phyloP scores from a whole-genome alignment of 192 early-diverging fungal species.

The Coemansia sp. region DNA sequence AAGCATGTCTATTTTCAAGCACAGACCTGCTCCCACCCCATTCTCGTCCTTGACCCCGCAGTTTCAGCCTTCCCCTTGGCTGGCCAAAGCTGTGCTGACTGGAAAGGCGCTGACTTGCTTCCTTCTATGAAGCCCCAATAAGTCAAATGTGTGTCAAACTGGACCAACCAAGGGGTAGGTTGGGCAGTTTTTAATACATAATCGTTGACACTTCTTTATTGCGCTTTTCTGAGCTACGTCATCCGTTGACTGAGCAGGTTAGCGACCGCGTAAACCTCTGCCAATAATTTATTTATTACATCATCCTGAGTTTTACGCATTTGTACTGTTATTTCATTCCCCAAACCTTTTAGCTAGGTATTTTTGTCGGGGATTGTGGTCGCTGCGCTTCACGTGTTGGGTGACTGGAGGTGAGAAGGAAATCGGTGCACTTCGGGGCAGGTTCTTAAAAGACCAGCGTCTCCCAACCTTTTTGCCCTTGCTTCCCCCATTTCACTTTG shows the following conservation, averaged over 20 bases:
- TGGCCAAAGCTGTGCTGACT: no score
- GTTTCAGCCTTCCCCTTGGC: no score
- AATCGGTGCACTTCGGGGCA: neutral
- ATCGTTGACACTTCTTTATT: no score
- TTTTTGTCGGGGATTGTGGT: neutral
- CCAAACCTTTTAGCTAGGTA: neutral
- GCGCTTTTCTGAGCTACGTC: neutral
- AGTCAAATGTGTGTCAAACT: no score
- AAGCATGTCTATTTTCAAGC: no score
- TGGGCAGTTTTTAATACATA: no score
- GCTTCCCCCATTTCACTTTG: neutral
- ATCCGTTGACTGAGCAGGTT: neutral
- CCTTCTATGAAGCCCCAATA: no score
- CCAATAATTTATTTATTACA: neutral
- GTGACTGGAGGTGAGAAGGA: neutral
- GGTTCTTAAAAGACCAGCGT: neutral
- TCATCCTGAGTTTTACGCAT: neutral
- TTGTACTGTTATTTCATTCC: neutral
- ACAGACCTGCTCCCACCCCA: no score
- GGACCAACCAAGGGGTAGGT: no score
- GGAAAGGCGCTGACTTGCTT: no score
- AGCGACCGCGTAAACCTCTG: neutral
- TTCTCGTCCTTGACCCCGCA: no score
- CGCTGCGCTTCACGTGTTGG: neutral
- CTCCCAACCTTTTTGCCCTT: neutral